A percentile compares a stretch with the other conserved stretches of the same genome.
Evolutionary conservation across 164 flowering plant species (phyloP).

Genomic region (Vitis rupestris): DNA sequence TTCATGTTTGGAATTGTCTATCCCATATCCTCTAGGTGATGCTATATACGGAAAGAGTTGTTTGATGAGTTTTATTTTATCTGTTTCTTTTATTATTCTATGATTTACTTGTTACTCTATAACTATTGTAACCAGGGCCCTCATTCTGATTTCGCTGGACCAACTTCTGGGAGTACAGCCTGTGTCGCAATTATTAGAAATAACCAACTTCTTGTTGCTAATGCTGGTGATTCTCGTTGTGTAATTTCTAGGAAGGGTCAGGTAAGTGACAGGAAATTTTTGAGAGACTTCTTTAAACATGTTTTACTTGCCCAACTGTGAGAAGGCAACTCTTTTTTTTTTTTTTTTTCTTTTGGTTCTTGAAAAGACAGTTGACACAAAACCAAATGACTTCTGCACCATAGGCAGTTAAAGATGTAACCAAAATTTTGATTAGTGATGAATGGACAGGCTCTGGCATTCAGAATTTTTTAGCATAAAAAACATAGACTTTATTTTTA

Average conservation of each 20-base stretch:
- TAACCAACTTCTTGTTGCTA: conserved; percentile 87
- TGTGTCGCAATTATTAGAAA: conserved; percentile 87
- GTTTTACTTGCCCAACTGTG: neutral
- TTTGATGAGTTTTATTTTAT: neutral
- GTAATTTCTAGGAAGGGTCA: conserved; percentile 95
- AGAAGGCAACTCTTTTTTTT: neutral
- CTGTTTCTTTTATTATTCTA: neutral
- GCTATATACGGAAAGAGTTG: neutral
- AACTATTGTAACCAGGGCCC: conserved; percentile 64
- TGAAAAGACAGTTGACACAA: neutral
- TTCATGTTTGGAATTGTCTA: too few relatives aligned
- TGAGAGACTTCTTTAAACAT: neutral
- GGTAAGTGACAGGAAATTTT: conserved; percentile 38
- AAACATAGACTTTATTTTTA: too few relatives aligned
- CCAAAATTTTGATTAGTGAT: neutral
- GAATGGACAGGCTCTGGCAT: neutral
- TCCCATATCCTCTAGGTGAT: too few relatives aligned
- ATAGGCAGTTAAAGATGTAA: neutral
- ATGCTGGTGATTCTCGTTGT: conserved; percentile 99
- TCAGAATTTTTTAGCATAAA: neutral
- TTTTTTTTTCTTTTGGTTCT: neutral
- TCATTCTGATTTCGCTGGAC: conserved; percentile 95
- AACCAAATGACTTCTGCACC: neutral
- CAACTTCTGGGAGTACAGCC: conserved; percentile 96
- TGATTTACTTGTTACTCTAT: conserved; percentile 7